A percentile compares a stretch with the other conserved stretches of the same genome.
Conservation (phyloP, 1,139 yeast genomes). For the Williopsis jadinii region DNA sequence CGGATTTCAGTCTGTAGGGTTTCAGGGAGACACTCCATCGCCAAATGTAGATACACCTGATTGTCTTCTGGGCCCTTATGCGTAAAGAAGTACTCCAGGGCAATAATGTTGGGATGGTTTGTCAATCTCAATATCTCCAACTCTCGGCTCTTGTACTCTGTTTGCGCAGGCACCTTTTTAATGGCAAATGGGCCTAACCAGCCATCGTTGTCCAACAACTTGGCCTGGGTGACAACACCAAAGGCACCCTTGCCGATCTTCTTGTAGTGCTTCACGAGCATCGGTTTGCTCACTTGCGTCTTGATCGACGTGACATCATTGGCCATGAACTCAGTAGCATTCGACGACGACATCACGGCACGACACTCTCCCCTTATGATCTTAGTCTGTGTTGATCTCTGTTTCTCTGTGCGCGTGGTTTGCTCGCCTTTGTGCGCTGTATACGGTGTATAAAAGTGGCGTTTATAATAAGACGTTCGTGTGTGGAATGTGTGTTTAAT, state of each 20-base stretch:
- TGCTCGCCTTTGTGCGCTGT: no score
- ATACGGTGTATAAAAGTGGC: no score
- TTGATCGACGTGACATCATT: constrained; percentile 60
- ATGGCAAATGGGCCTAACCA: constrained; percentile 82
- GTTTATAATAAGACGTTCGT: no score
- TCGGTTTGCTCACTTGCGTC: constrained; percentile 44
- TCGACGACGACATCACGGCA: background rate
- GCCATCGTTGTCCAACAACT: constrained; percentile 30
- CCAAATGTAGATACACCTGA: constrained; percentile 67
- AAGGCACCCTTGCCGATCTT: constrained; percentile 82
- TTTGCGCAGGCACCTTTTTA: constrained; percentile 77
- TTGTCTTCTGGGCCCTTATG: constrained; percentile 50
- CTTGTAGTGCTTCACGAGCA: constrained; percentile 65
- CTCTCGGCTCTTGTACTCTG: constrained; percentile 77
- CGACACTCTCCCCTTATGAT: no score
- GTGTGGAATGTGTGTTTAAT: no score
- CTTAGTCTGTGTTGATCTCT: no score
- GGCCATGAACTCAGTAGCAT: constrained; percentile 32
- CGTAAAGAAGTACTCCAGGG: constrained; percentile 62
- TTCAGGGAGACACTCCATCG: constrained; percentile 82
- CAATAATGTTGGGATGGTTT: constrained; percentile 71
- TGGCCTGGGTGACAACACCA: constrained; percentile 77
- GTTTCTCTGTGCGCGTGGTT: no score
- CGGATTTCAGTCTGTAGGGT: constrained; percentile 70
- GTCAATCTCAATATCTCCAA: constrained; percentile 67